A percentile compares a stretch with the other conserved stretches of the same genome.
These are phyloP conservation scores for Eudorina sp. DNA, from an alignment of 139 green algal genomes.

Conservation along the genomic window DNA sequence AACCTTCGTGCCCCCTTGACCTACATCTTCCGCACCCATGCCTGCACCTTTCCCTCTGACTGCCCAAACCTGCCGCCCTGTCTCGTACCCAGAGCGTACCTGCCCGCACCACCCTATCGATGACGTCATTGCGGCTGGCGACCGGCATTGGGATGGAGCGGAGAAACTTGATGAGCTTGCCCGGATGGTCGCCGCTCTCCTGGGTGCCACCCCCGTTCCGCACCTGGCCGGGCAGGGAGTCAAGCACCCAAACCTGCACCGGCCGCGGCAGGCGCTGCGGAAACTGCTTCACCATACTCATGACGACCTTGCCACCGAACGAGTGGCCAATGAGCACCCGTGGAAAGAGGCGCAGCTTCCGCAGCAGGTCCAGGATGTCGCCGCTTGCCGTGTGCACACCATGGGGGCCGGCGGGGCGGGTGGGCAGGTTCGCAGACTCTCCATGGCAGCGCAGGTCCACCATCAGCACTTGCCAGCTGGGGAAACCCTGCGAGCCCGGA, in stretches of 20 bases:
- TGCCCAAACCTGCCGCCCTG: background rate
- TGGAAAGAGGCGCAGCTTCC: constrained; percentile 88
- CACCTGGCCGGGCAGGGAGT: constrained; percentile 89
- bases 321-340: constrained; percentile 91
- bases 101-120: constrained; percentile 54
- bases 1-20: too few relatives aligned
- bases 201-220: constrained; percentile 55
- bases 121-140: constrained; percentile 64
- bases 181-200: constrained; percentile 80
- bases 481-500: constrained; percentile 68
- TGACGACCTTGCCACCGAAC: constrained; percentile 94
- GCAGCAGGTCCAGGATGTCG: constrained; percentile 85
- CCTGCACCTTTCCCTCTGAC: background rate
- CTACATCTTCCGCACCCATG: background rate
- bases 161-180: constrained; percentile 83
- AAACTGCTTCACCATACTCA: constrained; percentile 94
- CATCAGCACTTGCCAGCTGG: constrained; percentile 91
- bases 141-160: constrained; percentile 77
- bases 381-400: constrained; percentile 69
- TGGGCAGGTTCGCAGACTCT: constrained; percentile 71
- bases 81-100: background rate
- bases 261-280: constrained; percentile 77
- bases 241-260: constrained; percentile 94
- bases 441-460: constrained; percentile 96
- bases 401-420: constrained; percentile 55